These are phyloP conservation scores for Emmonsiellopsis sp. DNA, from an alignment of 2,329 filamentous ascomycete genomes.

Conservation along the genomic window DNA sequence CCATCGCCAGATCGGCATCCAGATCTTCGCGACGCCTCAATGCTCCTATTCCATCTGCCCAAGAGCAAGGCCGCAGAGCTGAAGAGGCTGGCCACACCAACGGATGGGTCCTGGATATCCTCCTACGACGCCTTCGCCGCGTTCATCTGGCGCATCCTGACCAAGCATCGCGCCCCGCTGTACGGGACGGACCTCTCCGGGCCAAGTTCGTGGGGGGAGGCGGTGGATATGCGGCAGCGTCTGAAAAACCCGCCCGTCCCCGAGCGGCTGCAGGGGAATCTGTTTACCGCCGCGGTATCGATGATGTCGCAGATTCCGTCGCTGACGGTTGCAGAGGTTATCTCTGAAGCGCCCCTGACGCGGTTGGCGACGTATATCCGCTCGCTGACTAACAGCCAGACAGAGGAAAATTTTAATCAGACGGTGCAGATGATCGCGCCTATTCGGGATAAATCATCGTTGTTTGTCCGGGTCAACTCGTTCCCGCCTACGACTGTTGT, in stretches of 20 bases:
- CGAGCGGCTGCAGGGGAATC: slow-evolving; percentile 28
- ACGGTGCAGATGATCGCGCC: slow-evolving; percentile 24
- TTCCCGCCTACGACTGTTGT: slow-evolving; percentile 29
- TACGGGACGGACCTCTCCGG: slow-evolving; percentile 23
- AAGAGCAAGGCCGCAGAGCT: slow-evolving; percentile 35
- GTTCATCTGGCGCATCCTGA: slow-evolving; percentile 34
- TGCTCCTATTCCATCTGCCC: slow-evolving; percentile 36
- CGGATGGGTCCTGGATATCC: slow-evolving; percentile 34
- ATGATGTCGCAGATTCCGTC: slow-evolving; percentile 17
- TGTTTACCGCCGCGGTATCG: slow-evolving; percentile 22
- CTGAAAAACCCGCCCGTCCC: slow-evolving; percentile 26
- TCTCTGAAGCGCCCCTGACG: slow-evolving; percentile 28
- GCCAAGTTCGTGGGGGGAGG: slow-evolving; percentile 28
- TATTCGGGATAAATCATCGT: slow-evolving; percentile 27
- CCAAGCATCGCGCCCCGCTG: slow-evolving; percentile 25
- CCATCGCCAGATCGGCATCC: slow-evolving; percentile 21
- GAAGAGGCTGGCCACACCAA: slow-evolving; percentile 28
- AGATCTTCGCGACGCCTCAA: slow-evolving; percentile 15
- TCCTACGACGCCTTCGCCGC: slow-evolving; percentile 40
- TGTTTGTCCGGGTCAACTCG: slow-evolving; percentile 27
- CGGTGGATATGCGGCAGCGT: slow-evolving; percentile 32
- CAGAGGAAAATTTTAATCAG: slow-evolving; percentile 22
- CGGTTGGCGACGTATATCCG: slow-evolving; percentile 31
- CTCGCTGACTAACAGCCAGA: slow-evolving; percentile 27
- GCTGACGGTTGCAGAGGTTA: slow-evolving; percentile 25